These are phyloP conservation scores for Kodamaea lidongshanica DNA, from an alignment of 805 yeast genomes.

Conservation along the genomic window DNA sequence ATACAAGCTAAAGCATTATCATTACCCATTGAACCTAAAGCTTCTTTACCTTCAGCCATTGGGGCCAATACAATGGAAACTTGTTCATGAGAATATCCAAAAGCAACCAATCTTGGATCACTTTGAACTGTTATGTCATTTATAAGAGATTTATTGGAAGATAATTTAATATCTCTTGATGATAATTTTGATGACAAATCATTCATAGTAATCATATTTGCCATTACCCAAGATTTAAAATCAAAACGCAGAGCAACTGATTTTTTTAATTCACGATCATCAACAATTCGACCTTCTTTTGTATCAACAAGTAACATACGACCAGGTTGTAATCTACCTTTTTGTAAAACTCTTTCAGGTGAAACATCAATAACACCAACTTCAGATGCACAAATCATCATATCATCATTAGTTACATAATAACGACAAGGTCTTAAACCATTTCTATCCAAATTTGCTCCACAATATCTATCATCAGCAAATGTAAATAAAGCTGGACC, in stretches of 20 bases:
- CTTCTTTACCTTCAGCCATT: slow-evolving; percentile 95
- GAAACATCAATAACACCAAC: slow-evolving; percentile 94
- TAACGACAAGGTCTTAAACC: slow-evolving; percentile 98
- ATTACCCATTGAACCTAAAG: slow-evolving; percentile 98
- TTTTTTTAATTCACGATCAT: slow-evolving; percentile 80
- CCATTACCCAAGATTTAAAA: slow-evolving; percentile 88
- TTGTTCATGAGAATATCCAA: slow-evolving; percentile 95
- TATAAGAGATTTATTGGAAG: slow-evolving; percentile 10
- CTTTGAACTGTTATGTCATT: slow-evolving; percentile 49
- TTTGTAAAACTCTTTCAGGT: slow-evolving; percentile 72
- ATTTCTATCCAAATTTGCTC: slow-evolving; percentile 95
- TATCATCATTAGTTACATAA: slow-evolving; percentile 89
- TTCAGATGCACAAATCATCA: slow-evolving; percentile 96
- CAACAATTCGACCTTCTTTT: slow-evolving; percentile 85
- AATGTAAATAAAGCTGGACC: slow-evolving; percentile 97
- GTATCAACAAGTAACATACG: slow-evolving; percentile 95
- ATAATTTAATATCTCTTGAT: slow-evolving; percentile 25
- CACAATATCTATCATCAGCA: slow-evolving; percentile 96
- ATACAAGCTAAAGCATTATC: slow-evolving; percentile 94
- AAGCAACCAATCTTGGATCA: slow-evolving; percentile 79
- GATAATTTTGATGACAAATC: slow-evolving; percentile 62
- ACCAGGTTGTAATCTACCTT: slow-evolving; percentile 95
- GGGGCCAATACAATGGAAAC: slow-evolving; percentile 77
- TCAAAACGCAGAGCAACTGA: slow-evolving; percentile 78
- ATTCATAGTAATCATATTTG: slow-evolving; percentile 78